phyloP scores from a whole-genome alignment of 768 basidiomycete species.

The Psilocybe tampanensis region DNA sequence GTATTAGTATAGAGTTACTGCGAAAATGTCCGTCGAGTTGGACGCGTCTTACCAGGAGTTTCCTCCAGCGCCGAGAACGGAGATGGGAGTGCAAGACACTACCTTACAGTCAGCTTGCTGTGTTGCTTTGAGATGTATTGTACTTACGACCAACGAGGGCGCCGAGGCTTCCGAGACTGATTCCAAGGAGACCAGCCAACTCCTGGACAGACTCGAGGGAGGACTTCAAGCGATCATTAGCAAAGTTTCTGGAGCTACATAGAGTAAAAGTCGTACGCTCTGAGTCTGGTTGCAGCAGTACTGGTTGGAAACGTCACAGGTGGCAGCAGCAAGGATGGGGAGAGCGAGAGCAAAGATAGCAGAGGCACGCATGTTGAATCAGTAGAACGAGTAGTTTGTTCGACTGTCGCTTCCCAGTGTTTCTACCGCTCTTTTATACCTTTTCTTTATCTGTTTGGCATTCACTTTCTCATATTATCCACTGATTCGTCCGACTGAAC shows the following conservation, averaged over 20 bases:
- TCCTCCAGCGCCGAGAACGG: constrained; percentile 7
- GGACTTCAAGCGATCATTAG: not conserved
- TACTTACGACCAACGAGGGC: constrained; percentile 16
- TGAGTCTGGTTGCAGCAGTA: constrained; percentile 20
- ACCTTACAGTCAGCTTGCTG: too few relatives aligned
- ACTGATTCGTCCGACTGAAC: too few relatives aligned
- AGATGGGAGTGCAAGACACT: constrained; percentile 14
- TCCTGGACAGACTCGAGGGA: not conserved
- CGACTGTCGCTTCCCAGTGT: not conserved
- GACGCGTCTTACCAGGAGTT: constrained; percentile 10
- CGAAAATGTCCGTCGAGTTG: constrained; percentile 1
- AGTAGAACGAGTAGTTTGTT: constrained; percentile 5
- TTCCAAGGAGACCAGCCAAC: constrained; percentile 13
- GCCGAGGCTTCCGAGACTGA: constrained; percentile 7
- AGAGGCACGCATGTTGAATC: constrained; percentile 14
- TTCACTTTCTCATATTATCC: too few relatives aligned
- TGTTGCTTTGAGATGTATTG: not conserved
- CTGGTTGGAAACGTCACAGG: constrained; percentile 19
- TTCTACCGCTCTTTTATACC: too few relatives aligned
- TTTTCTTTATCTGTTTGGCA: too few relatives aligned
- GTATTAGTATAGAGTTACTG: too few relatives aligned
- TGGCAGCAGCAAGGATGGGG: constrained; percentile 24
- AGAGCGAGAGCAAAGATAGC: constrained; percentile 19
- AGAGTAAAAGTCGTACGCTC: too few relatives aligned
- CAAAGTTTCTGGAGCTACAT: constrained; percentile 2